A percentile compares a stretch with the other conserved stretches of the same genome.
Evolutionary conservation across 805 yeast species (phyloP).

Genomic region (Wickerhamiella sorbophila): DNA sequence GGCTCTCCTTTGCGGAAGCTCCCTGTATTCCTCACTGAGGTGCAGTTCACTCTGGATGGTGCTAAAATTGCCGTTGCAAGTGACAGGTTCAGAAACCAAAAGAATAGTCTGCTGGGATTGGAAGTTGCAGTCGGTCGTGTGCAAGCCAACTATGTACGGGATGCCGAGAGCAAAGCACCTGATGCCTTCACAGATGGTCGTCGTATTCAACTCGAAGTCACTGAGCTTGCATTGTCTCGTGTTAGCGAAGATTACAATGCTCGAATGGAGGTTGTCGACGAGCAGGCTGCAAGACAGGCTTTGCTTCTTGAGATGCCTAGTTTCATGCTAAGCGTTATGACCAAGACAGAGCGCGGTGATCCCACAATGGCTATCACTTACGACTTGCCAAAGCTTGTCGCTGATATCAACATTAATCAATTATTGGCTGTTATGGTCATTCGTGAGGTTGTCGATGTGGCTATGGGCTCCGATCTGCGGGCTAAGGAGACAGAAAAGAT

Average conservation of each 20-base stretch:
- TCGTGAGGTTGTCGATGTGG: slow-evolving; percentile 16
- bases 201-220: slow-evolving; percentile 4
- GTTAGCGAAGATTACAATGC: slow-evolving; percentile 7
- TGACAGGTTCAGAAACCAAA: slow-evolving; percentile 16
- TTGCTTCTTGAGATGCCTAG: slow-evolving; percentile 9
- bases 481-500: not conserved
- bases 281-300: slow-evolving; percentile 2
- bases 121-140: slow-evolving; percentile 6
- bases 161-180: not conserved
- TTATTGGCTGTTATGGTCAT: slow-evolving; percentile 17
- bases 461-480: slow-evolving; percentile 9
- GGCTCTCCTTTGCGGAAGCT: slow-evolving; percentile 10
- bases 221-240: slow-evolving; percentile 10
- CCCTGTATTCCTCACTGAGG: slow-evolving; percentile 14
- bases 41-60: slow-evolving; percentile 6
- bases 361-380: slow-evolving; percentile 1
- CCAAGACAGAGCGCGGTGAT: slow-evolving; percentile 5
- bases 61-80: slow-evolving; percentile 14
- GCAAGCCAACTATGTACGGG: slow-evolving; percentile 8
- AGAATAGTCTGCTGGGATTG: slow-evolving; percentile 15
- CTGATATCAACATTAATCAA: slow-evolving; percentile 16
- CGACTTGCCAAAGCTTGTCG: slow-evolving; percentile 11
- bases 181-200: slow-evolving; percentile 14
- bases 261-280: slow-evolving; percentile 4
- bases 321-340: slow-evolving; percentile 3